phyloP scores from a whole-genome alignment of 148 eudicot species.

The Cornus suecica region DNA sequence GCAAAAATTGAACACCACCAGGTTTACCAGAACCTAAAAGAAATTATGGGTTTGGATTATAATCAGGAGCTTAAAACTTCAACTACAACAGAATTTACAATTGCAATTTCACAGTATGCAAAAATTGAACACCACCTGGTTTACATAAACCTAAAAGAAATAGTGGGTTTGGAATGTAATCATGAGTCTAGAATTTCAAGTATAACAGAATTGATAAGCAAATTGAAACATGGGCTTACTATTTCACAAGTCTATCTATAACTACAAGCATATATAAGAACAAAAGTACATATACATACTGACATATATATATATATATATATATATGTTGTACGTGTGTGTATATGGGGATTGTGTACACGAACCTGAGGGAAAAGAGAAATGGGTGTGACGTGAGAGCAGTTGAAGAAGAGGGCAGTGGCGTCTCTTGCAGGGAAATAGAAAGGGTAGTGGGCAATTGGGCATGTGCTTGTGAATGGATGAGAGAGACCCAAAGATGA shows the following conservation, averaged over 20 bases:
- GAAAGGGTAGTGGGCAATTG: background rate
- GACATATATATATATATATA: background rate
- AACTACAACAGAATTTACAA: too few species aligned
- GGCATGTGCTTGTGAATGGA: background rate
- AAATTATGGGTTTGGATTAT: background rate
- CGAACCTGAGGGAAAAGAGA: background rate
- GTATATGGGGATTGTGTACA: background rate
- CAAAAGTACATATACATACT: background rate
- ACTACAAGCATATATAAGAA: background rate
- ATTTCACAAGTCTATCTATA: background rate
- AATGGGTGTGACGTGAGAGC: too few species aligned
- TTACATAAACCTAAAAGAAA: background rate
- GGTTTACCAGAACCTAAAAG: background rate
- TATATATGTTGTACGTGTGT: too few species aligned
- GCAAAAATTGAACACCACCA: background rate
- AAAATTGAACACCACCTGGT: background rate
- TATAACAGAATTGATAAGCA: background rate
- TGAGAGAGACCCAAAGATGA: background rate
- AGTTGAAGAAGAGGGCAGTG: background rate
- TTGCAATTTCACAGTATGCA: slow-evolving; percentile 48
- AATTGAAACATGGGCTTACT: background rate
- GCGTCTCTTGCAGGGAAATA: background rate
- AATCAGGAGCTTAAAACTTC: background rate
- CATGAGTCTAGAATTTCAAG: background rate
- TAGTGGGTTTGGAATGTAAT: slow-evolving; percentile 1